These are phyloP conservation scores for Letharia columbiana DNA, from an alignment of 495 filamentous ascomycete species.

Conservation along the genomic window DNA sequence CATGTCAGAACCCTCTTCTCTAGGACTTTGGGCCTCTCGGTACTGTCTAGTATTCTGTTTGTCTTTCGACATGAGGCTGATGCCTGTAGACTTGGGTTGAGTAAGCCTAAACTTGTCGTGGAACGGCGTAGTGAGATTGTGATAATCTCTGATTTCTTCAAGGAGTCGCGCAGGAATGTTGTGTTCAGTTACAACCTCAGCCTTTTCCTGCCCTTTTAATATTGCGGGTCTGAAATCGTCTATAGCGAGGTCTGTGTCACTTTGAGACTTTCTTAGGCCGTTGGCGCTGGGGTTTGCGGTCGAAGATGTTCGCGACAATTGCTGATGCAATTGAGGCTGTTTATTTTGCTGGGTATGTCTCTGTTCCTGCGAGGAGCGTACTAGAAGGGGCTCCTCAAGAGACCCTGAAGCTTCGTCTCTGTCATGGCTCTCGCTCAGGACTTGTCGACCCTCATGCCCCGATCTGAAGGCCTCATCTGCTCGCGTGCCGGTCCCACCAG, in stretches of 20 bases:
- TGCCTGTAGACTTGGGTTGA: conserved; percentile 6
- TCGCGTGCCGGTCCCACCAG: conserved; percentile 34
- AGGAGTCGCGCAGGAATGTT: conserved; percentile 43
- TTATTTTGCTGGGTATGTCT: background rate
- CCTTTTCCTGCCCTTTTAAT: background rate
- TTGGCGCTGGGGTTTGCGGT: background rate
- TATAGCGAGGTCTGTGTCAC: background rate
- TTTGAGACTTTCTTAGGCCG: background rate
- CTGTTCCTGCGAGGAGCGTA: background rate
- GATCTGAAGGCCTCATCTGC: background rate
- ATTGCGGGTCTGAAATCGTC: background rate
- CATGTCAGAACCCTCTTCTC: conserved; percentile 29
- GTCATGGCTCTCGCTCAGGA: background rate
- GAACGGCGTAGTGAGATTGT: conserved; percentile 28
- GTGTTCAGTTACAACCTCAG: background rate
- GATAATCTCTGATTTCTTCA: conserved; percentile 53
- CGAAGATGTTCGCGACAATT: background rate
- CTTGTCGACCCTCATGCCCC: background rate
- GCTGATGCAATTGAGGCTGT: background rate
- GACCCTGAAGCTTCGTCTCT: background rate
- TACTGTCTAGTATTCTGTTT: background rate
- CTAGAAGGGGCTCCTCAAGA: background rate
- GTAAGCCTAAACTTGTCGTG: conserved; percentile 21
- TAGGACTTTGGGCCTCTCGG: conserved; percentile 24
- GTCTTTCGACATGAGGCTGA: background rate